These are phyloP conservation scores for Acanthamoeba comandoni DNA, from an alignment of 208 protist species.

Conservation along the genomic window DNA sequence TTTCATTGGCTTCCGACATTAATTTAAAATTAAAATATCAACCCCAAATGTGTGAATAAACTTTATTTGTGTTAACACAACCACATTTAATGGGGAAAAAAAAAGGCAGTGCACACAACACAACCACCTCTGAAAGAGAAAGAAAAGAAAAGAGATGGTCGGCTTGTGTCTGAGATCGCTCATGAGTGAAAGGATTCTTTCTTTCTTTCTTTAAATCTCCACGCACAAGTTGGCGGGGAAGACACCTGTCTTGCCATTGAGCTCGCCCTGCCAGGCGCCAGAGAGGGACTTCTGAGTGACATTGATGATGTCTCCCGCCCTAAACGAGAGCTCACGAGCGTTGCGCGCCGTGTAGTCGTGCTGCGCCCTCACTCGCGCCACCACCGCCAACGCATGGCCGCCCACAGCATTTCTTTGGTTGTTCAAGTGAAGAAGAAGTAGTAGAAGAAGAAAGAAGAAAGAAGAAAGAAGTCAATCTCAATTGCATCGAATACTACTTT, in stretches of 20 bases:
- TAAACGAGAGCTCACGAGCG: conserved; percentile 58
- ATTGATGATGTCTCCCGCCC: conserved; percentile 65
- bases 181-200: too few species aligned
- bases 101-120: too few species aligned
- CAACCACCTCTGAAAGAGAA: too few species aligned
- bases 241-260: conserved; percentile 70
- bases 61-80: too few species aligned
- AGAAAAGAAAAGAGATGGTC: too few species aligned
- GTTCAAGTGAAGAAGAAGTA: neutral
- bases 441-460: neutral
- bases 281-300: conserved; percentile 65
- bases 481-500: too few species aligned
- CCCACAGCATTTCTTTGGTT: conserved; percentile 1
- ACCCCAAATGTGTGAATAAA: too few species aligned
- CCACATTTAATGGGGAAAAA: too few species aligned
- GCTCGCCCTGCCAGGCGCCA: conserved; percentile 71
- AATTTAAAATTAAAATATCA: too few species aligned
- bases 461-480: neutral
- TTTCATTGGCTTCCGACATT: too few species aligned
- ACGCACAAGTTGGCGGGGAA: conserved; percentile 73
- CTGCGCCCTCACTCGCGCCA: conserved; percentile 31
- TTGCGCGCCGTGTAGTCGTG: conserved; percentile 69
- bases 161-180: too few species aligned
- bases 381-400: conserved; percentile 47
- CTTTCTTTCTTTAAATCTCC: too few species aligned